Percentiles rank a stretch among this genome's conserved stretches.
Evolutionary conservation across 306 rosid genomes (phyloP).

Genomic region (Dryas octopetala): DNA sequence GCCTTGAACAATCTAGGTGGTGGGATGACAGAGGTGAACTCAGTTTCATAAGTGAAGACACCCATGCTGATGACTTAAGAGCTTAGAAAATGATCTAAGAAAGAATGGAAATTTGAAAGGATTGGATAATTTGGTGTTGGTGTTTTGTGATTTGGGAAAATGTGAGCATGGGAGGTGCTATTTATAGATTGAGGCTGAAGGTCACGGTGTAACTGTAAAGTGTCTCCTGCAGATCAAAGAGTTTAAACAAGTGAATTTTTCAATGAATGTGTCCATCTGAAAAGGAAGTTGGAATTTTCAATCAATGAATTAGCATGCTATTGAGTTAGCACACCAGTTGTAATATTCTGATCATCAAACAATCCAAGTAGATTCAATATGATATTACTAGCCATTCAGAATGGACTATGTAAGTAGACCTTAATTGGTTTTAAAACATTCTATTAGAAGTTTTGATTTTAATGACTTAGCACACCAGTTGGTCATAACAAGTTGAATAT

Average conservation of each 20-base stretch:
- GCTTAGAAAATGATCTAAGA: neutral
- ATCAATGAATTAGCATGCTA: neutral
- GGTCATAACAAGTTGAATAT: neutral
- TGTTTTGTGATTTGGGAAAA: too few relatives aligned
- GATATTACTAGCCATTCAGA: too few relatives aligned
- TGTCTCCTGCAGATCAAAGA: neutral
- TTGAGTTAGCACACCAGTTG: neutral
- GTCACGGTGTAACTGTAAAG: neutral
- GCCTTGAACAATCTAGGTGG: too few relatives aligned
- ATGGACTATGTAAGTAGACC: neutral
- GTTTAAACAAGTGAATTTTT: neutral
- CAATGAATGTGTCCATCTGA: neutral
- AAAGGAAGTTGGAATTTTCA: neutral
- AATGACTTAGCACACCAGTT: neutral
- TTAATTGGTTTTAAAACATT: neutral
- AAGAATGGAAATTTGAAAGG: neutral
- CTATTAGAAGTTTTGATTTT: neutral
- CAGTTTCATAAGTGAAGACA: too few relatives aligned
- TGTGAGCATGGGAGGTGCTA: neutral
- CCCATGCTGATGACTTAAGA: neutral
- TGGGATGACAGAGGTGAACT: too few relatives aligned
- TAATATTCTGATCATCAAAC: neutral
- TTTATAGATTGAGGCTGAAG: slow-evolving; percentile 8
- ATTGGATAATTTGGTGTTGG: neutral
- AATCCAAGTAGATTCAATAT: too few relatives aligned